Conservation (phyloP, 257 asterid species). For the Penstemon newberryi region DNA sequence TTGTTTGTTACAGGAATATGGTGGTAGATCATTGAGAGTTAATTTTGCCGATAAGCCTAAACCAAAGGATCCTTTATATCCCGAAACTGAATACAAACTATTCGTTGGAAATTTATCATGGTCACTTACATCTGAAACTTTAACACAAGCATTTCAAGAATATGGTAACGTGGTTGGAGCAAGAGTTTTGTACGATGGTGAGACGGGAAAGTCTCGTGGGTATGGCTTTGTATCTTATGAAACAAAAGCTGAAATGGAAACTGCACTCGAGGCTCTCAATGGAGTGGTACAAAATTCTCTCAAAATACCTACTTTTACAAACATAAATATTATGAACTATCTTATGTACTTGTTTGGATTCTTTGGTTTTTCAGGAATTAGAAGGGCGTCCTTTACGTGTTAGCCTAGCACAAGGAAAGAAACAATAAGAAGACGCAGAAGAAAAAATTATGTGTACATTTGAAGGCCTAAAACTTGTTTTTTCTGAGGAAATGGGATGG, state of each 20-base stretch:
- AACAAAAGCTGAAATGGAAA: constrained; percentile 63
- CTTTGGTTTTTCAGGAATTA: constrained; percentile 54
- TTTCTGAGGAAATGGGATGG: not conserved
- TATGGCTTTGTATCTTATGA: constrained; percentile 80
- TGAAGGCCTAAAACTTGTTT: constrained; percentile 23
- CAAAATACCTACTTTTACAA: not conserved
- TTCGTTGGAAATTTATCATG: constrained; percentile 84
- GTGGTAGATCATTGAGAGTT: constrained; percentile 91
- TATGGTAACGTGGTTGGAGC: constrained; percentile 76
- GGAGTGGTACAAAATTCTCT: constrained; percentile 61
- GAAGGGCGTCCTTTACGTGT: constrained; percentile 78
- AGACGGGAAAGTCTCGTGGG: constrained; percentile 84
- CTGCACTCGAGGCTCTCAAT: constrained; percentile 71
- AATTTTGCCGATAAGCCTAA: constrained; percentile 86
- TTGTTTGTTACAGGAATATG: constrained; percentile 55
- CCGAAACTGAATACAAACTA: constrained; percentile 82
- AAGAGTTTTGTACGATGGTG: constrained; percentile 77
- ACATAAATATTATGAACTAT: not conserved
- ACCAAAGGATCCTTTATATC: constrained; percentile 80
- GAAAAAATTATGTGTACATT: constrained; percentile 7
- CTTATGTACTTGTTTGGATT: not conserved
- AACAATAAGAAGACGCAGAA: constrained; percentile 36
- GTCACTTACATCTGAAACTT: constrained; percentile 66
- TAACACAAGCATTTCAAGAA: constrained; percentile 63
- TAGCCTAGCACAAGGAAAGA: constrained; percentile 81